A percentile compares a stretch with the other conserved stretches of the same genome.
These are phyloP conservation scores for Oryza punctata DNA, from an alignment of 176 grass and related monocot genomes.

Conservation along the genomic window DNA sequence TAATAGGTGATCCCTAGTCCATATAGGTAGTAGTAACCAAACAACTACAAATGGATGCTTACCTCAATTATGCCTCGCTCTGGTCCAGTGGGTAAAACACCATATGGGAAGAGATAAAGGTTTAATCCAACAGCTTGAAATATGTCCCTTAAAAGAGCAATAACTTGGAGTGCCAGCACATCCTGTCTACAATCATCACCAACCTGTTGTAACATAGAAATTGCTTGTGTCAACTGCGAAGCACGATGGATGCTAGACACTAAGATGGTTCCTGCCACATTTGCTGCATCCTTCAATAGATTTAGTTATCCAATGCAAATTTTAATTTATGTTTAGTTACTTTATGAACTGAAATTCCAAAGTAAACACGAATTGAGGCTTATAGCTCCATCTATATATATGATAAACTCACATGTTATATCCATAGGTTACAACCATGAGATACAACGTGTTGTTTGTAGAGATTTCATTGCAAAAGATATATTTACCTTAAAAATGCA, in stretches of 20 bases:
- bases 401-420: conserved; percentile 15
- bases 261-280: conserved; percentile 13
- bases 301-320: background rate
- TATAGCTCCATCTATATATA: conserved; percentile 29
- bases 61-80: conserved; percentile 99
- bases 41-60: conserved; percentile 23
- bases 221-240: conserved; percentile 33
- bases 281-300: background rate
- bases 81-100: conserved; percentile 89
- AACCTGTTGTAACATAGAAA: conserved; percentile 65
- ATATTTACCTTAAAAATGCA: conserved; percentile 95
- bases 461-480: conserved; percentile 9
- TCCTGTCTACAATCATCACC: conserved; percentile 99
- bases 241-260: background rate
- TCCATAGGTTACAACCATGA: background rate
- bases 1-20: conserved; percentile 5
- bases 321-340: background rate
- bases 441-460: background rate
- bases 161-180: conserved; percentile 98
- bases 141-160: conserved; percentile 84
- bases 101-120: conserved; percentile 95
- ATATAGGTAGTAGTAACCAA: background rate
- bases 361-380: conserved; percentile 19
- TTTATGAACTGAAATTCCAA: conserved; percentile 9
- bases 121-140: conserved; percentile 93